Percentiles rank a stretch among this genome's conserved stretches.
Conservation (phyloP, 139 green algal species). For the Chlamydomonas incerta region DNA sequence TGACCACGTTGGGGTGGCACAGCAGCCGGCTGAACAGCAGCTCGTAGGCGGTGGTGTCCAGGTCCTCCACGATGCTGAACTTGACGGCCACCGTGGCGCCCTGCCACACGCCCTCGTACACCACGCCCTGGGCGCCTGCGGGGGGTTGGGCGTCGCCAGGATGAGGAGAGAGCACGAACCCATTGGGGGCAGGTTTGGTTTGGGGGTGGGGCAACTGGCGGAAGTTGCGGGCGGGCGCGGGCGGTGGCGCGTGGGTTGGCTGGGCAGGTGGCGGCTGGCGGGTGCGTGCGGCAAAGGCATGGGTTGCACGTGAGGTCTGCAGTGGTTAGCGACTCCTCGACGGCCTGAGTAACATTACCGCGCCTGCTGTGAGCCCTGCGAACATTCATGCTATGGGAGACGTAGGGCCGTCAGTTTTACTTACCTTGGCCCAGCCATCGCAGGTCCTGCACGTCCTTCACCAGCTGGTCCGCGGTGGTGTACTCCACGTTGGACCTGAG, state of each 20-base stretch:
- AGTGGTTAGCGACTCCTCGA: no score
- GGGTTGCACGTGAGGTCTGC: no score
- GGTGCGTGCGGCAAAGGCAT: no score
- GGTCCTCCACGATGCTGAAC: conserved; percentile 38
- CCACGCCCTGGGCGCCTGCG: conserved; percentile 48
- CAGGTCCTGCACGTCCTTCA: conserved; percentile 47
- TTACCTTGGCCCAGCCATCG: conserved; percentile 44
- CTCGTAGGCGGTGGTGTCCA: conserved; percentile 46
- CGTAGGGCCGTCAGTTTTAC: no score
- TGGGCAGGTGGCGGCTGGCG: no score
- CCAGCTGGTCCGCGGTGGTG: neutral
- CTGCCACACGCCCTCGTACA: conserved; percentile 53
- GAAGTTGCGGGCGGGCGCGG: no score
- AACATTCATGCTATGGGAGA: no score
- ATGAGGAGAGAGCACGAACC: neutral
- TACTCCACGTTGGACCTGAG: conserved; percentile 23
- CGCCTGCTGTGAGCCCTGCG: no score
- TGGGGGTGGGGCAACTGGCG: no score
- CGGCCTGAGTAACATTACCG: no score
- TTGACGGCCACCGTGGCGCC: conserved; percentile 48
- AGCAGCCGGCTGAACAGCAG: conserved; percentile 46
- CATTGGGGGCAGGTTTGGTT: no score
- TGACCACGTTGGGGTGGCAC: conserved; percentile 48
- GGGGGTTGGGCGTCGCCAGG: neutral
- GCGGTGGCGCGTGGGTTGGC: no score